Evolutionary conservation across 345 rosid genomes (phyloP).

Genomic region (Eucalyptus pauciflora): DNA sequence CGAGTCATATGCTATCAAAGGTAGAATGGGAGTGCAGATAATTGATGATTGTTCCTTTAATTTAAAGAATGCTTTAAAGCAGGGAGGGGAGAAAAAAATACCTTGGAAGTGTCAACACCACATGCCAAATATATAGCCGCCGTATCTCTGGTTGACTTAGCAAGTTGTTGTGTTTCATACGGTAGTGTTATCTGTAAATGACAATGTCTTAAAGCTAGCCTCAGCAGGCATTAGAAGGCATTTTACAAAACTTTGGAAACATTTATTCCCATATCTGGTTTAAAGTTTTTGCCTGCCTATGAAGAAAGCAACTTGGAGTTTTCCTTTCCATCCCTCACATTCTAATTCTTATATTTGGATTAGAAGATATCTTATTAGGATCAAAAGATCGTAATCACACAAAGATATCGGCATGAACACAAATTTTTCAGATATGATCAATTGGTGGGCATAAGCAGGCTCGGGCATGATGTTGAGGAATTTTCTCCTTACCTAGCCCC

Average conservation of each 20-base stretch:
- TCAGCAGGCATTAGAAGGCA: not conserved
- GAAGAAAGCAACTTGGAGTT: not conserved
- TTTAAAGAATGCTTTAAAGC: not conserved
- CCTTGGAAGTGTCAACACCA: slow-evolving; percentile 79
- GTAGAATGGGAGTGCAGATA: not conserved
- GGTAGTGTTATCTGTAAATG: slow-evolving; percentile 58
- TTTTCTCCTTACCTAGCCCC: not conserved
- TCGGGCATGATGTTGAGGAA: not conserved
- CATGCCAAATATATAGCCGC: slow-evolving; percentile 92
- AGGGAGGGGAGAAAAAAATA: not conserved
- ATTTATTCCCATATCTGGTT: not conserved
- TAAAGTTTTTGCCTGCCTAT: not conserved
- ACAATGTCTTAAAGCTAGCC: not conserved
- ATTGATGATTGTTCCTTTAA: not conserved
- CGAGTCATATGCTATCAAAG: not conserved
- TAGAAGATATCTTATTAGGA: not conserved
- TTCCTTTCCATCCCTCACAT: not conserved
- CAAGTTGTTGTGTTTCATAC: slow-evolving; percentile 53
- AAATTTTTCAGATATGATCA: not conserved
- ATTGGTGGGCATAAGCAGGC: not conserved
- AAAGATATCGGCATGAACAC: not conserved
- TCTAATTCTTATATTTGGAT: not conserved
- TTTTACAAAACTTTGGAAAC: not conserved
- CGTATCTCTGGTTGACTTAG: slow-evolving; percentile 69
- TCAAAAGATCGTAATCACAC: not conserved